phyloP scores from a whole-genome alignment of 495 filamentous ascomycete species.

The Penicillium taxi region DNA sequence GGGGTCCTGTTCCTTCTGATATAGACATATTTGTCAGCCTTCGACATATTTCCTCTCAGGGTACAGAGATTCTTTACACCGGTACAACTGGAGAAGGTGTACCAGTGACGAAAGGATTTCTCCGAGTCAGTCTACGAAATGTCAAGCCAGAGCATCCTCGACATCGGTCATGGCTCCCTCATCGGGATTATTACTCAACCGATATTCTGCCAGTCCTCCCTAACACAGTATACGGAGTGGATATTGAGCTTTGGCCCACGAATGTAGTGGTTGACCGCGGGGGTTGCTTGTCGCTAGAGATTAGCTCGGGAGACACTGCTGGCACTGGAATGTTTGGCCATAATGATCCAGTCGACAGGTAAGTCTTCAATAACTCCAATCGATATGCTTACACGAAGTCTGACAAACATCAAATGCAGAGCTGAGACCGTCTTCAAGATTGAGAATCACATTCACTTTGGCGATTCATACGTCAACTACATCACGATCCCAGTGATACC shows the following conservation, averaged over 20 bases:
- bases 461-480: constrained; percentile 41
- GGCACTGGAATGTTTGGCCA: constrained; percentile 52
- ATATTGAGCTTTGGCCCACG: constrained; percentile 64
- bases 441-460: constrained; percentile 50
- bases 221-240: constrained; percentile 52
- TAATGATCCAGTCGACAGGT: constrained; percentile 40
- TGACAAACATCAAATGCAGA: constrained; percentile 11
- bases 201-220: constrained; percentile 48
- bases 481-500: constrained; percentile 51
- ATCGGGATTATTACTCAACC: constrained; percentile 51
- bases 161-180: constrained; percentile 45
- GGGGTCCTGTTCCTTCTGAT: constrained; percentile 34
- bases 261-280: constrained; percentile 51
- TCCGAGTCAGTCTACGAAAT: constrained; percentile 48
- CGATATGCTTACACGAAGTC: neutral
- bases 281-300: constrained; percentile 34
- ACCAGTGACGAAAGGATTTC: constrained; percentile 31
- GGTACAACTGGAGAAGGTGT: constrained; percentile 41
- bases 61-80: constrained; percentile 58
- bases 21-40: constrained; percentile 61
- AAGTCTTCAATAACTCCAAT: constrained; percentile 46
- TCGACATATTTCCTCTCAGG: constrained; percentile 46
- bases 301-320: constrained; percentile 53
- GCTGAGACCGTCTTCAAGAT: constrained; percentile 41
- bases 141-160: constrained; percentile 40